A percentile compares a stretch with the other conserved stretches of the same genome.
Evolutionary conservation across 2,329 filamentous ascomycete genomes (phyloP).

Genomic region (Penicillium polonicum): DNA sequence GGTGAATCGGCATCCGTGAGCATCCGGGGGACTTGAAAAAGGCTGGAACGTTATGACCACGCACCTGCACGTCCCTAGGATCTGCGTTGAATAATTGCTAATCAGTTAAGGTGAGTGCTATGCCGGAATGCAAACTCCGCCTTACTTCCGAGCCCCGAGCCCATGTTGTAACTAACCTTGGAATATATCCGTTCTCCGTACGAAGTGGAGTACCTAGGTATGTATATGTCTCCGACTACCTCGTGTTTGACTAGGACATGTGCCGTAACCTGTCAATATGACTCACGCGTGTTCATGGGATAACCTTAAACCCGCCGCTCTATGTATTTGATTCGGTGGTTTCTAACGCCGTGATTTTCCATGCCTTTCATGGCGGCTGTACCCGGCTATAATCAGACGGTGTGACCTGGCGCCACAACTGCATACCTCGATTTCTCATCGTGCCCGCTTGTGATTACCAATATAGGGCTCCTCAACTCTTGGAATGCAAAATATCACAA

Average conservation of each 20-base stretch:
- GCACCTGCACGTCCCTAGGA: slow-evolving; percentile 18
- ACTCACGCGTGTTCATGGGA: slow-evolving; percentile 8
- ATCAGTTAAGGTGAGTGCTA: background rate
- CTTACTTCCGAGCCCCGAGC: slow-evolving; percentile 5
- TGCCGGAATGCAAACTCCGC: slow-evolving; percentile 14
- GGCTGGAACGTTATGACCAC: slow-evolving; percentile 13
- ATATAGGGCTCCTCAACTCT: background rate
- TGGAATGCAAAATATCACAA: background rate
- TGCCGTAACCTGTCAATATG: slow-evolving; percentile 12
- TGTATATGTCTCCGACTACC: slow-evolving; percentile 1
- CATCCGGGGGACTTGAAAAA: slow-evolving; percentile 14
- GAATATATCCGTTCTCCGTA: background rate
- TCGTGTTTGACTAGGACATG: slow-evolving; percentile 4
- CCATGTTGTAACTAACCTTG: too few relatives aligned
- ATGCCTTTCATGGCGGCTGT: background rate
- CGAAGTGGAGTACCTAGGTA: background rate
- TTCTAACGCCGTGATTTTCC: background rate
- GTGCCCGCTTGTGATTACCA: background rate
- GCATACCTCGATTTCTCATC: background rate
- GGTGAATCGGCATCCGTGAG: slow-evolving; percentile 18
- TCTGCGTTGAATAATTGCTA: slow-evolving; percentile 6
- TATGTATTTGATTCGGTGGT: background rate
- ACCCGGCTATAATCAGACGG: background rate
- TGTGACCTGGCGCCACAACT: background rate
- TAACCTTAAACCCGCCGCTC: background rate